Conservation (phyloP, 805 yeast genomes). For the Komagataella pastoris region DNA sequence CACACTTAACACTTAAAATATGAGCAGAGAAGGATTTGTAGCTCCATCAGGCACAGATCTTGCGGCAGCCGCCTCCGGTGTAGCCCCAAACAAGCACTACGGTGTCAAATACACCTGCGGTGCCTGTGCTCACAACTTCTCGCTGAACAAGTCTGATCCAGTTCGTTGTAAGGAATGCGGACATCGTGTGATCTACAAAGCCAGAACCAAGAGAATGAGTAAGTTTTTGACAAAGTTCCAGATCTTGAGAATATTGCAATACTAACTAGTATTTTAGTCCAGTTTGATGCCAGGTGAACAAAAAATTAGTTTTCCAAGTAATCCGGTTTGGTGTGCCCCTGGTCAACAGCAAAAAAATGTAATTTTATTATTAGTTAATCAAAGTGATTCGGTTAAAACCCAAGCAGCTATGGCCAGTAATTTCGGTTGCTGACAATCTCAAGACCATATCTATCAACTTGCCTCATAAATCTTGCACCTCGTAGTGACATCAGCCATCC, state of each 20-base stretch:
- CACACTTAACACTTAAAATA: constrained; percentile 12
- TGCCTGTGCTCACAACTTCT: constrained; percentile 83
- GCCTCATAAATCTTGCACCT: background rate
- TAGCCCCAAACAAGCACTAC: constrained; percentile 48
- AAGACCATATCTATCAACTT: background rate
- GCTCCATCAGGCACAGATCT: constrained; percentile 63
- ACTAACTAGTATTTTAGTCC: constrained; percentile 22
- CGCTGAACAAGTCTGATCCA: constrained; percentile 86
- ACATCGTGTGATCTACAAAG: constrained; percentile 93
- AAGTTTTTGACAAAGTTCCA: constrained; percentile 16
- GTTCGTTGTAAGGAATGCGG: constrained; percentile 98
- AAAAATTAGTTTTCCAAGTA: no score
- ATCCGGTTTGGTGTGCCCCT: no score
- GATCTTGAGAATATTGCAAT: background rate
- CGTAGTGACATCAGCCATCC: background rate
- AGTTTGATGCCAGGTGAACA: constrained; percentile 61
- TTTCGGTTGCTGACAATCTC: background rate
- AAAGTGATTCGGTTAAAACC: background rate
- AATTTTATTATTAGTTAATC: no score
- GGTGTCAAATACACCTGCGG: constrained; percentile 94
- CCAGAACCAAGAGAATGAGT: constrained; percentile 94
- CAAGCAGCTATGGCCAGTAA: background rate
- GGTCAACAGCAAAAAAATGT: background rate
- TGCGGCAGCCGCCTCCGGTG: constrained; percentile 81
- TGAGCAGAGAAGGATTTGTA: constrained; percentile 76